Conservation (phyloP, 164 flowering plant species). For the Vitis rupestris region DNA sequence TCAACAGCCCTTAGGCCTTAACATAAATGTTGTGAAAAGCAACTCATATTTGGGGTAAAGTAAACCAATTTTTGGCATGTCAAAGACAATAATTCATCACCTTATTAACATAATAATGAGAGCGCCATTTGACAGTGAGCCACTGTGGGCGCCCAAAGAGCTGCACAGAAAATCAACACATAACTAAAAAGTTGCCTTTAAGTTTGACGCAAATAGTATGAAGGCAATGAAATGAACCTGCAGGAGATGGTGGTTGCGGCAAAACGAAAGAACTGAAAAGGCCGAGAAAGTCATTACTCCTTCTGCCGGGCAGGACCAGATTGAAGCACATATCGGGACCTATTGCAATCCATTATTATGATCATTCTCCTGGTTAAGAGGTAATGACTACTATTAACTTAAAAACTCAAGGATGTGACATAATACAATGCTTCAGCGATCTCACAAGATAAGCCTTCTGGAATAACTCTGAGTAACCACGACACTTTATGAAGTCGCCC, state of each 20-base stretch:
- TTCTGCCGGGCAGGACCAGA: slow-evolving; percentile 91
- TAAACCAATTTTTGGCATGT: not conserved
- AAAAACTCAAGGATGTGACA: slow-evolving; percentile 1
- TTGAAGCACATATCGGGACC: slow-evolving; percentile 88
- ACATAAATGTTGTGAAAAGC: not conserved
- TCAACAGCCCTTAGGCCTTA: not conserved
- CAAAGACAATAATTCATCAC: slow-evolving; percentile 23
- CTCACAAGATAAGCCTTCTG: slow-evolving; percentile 91
- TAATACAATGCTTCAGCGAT: not conserved
- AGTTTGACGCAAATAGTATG: not conserved
- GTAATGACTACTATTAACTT: not conserved
- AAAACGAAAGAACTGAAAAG: slow-evolving; percentile 82
- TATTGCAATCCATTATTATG: slow-evolving; percentile 17
- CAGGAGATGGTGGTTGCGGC: slow-evolving; percentile 89
- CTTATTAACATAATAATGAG: slow-evolving; percentile 71
- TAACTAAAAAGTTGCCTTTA: not conserved
- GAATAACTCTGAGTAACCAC: slow-evolving; percentile 82
- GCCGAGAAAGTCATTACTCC: slow-evolving; percentile 80
- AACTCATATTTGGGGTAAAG: not conserved
- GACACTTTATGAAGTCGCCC: slow-evolving; percentile 68
- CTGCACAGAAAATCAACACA: slow-evolving; percentile 34
- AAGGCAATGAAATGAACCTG: slow-evolving; percentile 48
- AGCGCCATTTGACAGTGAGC: slow-evolving; percentile 79
- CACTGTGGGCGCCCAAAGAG: slow-evolving; percentile 90
- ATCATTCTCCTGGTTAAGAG: not conserved